These are phyloP conservation scores for Lablab purpureus DNA, from an alignment of 306 rosid genomes.

Conservation along the genomic window DNA sequence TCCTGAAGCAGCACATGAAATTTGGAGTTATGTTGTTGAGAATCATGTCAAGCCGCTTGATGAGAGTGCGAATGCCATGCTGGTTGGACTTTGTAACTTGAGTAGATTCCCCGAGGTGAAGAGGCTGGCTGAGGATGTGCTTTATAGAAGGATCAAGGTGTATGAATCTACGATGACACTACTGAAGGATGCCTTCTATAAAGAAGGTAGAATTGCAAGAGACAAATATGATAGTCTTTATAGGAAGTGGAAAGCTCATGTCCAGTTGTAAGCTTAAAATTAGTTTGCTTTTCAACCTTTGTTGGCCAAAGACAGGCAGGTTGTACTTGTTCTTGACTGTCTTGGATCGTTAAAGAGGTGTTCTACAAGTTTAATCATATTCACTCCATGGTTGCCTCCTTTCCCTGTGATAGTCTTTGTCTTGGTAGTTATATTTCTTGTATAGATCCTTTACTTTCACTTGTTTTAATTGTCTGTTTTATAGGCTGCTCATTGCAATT, in stretches of 20 bases:
- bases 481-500: slow-evolving; percentile 20
- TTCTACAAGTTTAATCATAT: slow-evolving; percentile 23
- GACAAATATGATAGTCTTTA: slow-evolving; percentile 64
- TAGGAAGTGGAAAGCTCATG: slow-evolving; percentile 61
- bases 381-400: slow-evolving; percentile 13
- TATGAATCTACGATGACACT: slow-evolving; percentile 64
- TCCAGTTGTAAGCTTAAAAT: slow-evolving; percentile 36
- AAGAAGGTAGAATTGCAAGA: slow-evolving; percentile 62
- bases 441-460: neutral
- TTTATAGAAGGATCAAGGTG: slow-evolving; percentile 58
- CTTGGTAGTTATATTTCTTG: slow-evolving; percentile 23
- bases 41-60: slow-evolving; percentile 59
- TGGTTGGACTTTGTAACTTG: slow-evolving; percentile 67
- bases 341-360: slow-evolving; percentile 29
- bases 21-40: slow-evolving; percentile 72
- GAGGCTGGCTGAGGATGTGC: slow-evolving; percentile 62
- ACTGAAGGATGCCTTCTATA: slow-evolving; percentile 61
- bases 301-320: slow-evolving; percentile 4
- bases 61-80: slow-evolving; percentile 66
- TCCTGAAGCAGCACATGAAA: slow-evolving; percentile 68
- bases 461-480: slow-evolving; percentile 12
- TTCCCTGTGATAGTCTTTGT: slow-evolving; percentile 25
- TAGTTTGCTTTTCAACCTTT: neutral
- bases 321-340: slow-evolving; percentile 35
- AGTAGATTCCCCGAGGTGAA: slow-evolving; percentile 61